These are phyloP conservation scores for Ophiostoma tasmaniense DNA, from an alignment of 2,329 filamentous ascomycete species.

Conservation along the genomic window DNA sequence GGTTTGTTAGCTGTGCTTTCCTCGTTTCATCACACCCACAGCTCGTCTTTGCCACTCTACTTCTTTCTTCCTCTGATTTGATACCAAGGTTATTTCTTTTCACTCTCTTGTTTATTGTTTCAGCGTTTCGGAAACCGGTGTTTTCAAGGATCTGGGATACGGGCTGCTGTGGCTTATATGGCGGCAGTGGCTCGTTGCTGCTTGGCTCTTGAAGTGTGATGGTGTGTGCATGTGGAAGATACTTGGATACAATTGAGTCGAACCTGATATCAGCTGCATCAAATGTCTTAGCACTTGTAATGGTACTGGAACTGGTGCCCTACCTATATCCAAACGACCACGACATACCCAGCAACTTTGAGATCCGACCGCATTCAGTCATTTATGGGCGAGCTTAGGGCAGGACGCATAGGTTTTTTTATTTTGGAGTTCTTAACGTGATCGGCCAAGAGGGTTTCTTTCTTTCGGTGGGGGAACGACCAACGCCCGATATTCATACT, in stretches of 20 bases:
- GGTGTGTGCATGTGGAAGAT: neutral
- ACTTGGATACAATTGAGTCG: neutral
- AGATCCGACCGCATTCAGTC: neutral
- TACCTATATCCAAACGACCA: neutral
- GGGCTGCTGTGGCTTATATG: neutral
- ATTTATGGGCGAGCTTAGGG: conserved; percentile 2
- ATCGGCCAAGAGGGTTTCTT: neutral
- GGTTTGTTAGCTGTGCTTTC: neutral
- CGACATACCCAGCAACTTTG: neutral
- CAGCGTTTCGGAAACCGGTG: conserved; percentile 8
- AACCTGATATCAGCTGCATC: neutral
- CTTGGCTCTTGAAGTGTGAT: neutral
- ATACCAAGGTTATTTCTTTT: neutral
- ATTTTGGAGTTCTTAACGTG: conserved; percentile 5
- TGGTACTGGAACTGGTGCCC: neutral
- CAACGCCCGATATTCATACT: neutral
- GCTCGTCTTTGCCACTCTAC: neutral
- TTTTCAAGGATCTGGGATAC: neutral
- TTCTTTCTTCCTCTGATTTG: neutral
- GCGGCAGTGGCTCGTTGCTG: neutral
- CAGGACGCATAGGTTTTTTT: neutral
- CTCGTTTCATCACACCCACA: no score
- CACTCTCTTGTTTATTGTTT: conserved; percentile 8
- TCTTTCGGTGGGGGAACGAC: conserved; percentile 4
- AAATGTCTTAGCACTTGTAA: no score